phyloP scores from a whole-genome alignment of 2,329 filamentous ascomycete genomes.

The Fusarium proliferatum region DNA sequence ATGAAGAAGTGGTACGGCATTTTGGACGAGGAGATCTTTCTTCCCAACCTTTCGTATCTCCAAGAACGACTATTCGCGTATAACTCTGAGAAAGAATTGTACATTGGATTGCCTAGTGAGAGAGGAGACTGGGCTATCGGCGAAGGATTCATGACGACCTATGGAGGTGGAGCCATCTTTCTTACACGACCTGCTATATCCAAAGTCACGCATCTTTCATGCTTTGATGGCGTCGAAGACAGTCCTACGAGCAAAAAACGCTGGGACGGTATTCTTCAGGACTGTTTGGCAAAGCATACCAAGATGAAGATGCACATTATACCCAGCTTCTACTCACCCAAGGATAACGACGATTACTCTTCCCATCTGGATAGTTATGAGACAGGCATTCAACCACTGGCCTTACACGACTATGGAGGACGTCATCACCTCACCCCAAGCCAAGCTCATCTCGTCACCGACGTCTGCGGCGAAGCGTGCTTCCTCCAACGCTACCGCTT shows the following conservation, averaged over 20 bases:
- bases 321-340: slow-evolving; percentile 56
- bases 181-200: slow-evolving; percentile 52
- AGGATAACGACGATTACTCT: slow-evolving; percentile 47
- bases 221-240: slow-evolving; percentile 44
- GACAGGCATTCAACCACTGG: slow-evolving; percentile 54
- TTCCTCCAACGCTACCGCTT: slow-evolving; percentile 61
- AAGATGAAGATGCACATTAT: slow-evolving; percentile 55
- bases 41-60: slow-evolving; percentile 56
- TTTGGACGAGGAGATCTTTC: slow-evolving; percentile 60
- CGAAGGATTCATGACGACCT: slow-evolving; percentile 53
- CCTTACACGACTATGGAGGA: slow-evolving; percentile 54
- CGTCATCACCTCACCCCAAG: slow-evolving; percentile 55
- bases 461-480: slow-evolving; percentile 58
- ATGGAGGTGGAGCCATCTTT: slow-evolving; percentile 59
- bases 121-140: slow-evolving; percentile 55
- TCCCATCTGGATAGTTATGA: slow-evolving; percentile 50
- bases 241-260: slow-evolving; percentile 39
- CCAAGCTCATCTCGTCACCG: slow-evolving; percentile 55
- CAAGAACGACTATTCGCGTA: slow-evolving; percentile 52
- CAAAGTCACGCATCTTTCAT: slow-evolving; percentile 51
- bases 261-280: slow-evolving; percentile 57
- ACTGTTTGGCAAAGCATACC: slow-evolving; percentile 52
- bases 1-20: slow-evolving; percentile 57
- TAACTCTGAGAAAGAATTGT: slow-evolving; percentile 49
- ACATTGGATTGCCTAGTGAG: slow-evolving; percentile 58